Percentiles rank a stretch among this genome's conserved stretches.
Evolutionary conservation across 202 grass and related monocot genomes (phyloP).

Genomic region (Elaeis oleifera): DNA sequence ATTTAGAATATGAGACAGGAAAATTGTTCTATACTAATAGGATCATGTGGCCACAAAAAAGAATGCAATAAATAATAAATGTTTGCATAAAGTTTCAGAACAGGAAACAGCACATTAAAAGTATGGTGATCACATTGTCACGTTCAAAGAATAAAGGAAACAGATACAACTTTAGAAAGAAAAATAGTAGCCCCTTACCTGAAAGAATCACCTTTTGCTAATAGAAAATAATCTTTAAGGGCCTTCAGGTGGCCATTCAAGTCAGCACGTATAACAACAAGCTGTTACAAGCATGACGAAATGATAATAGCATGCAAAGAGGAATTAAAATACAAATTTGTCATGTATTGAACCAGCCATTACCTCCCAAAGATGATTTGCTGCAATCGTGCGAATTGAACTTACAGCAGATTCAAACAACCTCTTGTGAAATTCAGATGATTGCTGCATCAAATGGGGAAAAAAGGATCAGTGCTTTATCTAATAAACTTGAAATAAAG

Average conservation of each 20-base stretch:
- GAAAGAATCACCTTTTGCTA: slow-evolving; percentile 99
- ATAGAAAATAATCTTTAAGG: slow-evolving; percentile 98
- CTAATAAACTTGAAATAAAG: slow-evolving; percentile 12
- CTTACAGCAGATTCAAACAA: slow-evolving; percentile 87
- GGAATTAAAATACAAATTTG: too few species aligned
- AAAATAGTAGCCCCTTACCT: slow-evolving; percentile 39
- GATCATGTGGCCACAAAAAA: too few species aligned
- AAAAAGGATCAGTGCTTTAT: not conserved
- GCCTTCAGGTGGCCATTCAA: slow-evolving; percentile 95
- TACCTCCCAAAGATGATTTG: slow-evolving; percentile 97
- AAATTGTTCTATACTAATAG: too few species aligned
- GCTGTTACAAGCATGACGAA: slow-evolving; percentile 29
- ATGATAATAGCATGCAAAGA: too few species aligned
- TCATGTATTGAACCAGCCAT: not conserved
- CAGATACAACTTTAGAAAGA: not conserved
- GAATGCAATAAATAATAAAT: too few species aligned
- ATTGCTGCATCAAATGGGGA: slow-evolving; percentile 54
- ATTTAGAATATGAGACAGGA: too few species aligned
- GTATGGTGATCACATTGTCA: not conserved
- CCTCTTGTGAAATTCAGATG: slow-evolving; percentile 90
- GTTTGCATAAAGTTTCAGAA: too few species aligned
- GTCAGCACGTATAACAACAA: slow-evolving; percentile 97
- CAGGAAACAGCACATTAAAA: too few species aligned
- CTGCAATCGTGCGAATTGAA: slow-evolving; percentile 92
- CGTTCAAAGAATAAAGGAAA: slow-evolving; percentile 5